Base-by-base conservation (phyloP, 2,329 filamentous ascomycete species). In the Fusarium chuoi region DNA sequence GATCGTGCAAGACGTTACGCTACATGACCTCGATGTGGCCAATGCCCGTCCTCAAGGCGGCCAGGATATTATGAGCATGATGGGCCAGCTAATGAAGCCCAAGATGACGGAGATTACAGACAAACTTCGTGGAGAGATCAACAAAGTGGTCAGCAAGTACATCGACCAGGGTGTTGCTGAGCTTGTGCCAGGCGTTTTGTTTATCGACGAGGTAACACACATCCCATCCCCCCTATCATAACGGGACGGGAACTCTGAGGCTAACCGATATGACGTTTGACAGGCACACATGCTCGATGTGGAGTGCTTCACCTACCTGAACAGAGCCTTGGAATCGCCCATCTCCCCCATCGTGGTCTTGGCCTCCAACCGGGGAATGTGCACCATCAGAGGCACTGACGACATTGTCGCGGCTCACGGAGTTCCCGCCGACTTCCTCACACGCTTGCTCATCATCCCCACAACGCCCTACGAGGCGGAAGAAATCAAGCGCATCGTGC, bases 31-130 rank as follows among this genome's bases (percentile, higher is more conserved):
- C 64, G 96, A 99, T 80, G 93, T 98, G 72, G 96, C 96, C 74
- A 99, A 99, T 80, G 93, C 96, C 20, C 89, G 96, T 79, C 96
- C 96, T 9, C 95, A 98, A 86, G 96, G 96, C 60, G 96, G 96
- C 49, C 96, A 99, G 87, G 96, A 99, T 83, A 97, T 99, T 76
- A 98, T 99, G 95, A 98, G 95, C 86, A 98, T 99, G 96, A 98
- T 99, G 96, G 96, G 96, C 79, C 96, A 99, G 84, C 86, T 99
- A 80, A 98, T 98, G 95, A 98, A 98, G 89, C 96, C 96, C 71
- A 97, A 97, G 87, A 98, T 98, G 91, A 99, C 96, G 11, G 96
- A 99, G 83, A 98, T 99, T 80, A 99, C 96, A 36, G 96, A 99
- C 84, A 99, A 99, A 87, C 87, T 99, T 80, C 91, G 96, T 69